Percentiles rank a stretch among this genome's conserved stretches.
Conservation (phyloP, 2,329 filamentous ascomycete species). For the Fonsecaea nubica region DNA sequence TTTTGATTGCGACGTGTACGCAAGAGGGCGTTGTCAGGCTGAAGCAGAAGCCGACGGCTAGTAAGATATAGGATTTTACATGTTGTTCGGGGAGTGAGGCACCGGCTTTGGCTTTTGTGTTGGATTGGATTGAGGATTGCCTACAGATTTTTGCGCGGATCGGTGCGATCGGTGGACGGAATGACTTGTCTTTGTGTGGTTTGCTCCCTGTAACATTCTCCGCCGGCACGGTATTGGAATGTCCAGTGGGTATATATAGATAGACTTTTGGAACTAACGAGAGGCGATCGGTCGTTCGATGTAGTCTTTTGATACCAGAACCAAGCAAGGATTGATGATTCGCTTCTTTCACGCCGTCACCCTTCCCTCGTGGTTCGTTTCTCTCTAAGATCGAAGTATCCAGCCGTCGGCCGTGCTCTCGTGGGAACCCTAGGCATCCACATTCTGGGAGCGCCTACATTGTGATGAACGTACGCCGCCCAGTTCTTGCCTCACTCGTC, state of each 20-base stretch:
- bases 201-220: neutral
- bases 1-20: constrained; percentile 57
- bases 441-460: neutral
- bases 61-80: constrained; percentile 34
- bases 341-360: neutral
- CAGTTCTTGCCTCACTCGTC: neutral
- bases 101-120: neutral
- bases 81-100: neutral
- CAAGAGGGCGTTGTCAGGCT: constrained; percentile 59
- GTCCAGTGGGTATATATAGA: neutral
- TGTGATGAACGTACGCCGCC: neutral
- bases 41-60: constrained; percentile 48
- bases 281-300: neutral
- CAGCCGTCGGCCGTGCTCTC: neutral
- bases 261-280: neutral
- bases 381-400: neutral
- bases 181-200: neutral
- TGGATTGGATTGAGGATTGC: constrained; percentile 1
- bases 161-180: neutral
- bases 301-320: neutral
- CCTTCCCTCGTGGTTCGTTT: neutral
- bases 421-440: neutral
- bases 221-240: neutral
- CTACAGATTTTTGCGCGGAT: neutral
- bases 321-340: neutral